phyloP scores from a whole-genome alignment of 352 stramenopile species.

The Discostella stelligera region DNA sequence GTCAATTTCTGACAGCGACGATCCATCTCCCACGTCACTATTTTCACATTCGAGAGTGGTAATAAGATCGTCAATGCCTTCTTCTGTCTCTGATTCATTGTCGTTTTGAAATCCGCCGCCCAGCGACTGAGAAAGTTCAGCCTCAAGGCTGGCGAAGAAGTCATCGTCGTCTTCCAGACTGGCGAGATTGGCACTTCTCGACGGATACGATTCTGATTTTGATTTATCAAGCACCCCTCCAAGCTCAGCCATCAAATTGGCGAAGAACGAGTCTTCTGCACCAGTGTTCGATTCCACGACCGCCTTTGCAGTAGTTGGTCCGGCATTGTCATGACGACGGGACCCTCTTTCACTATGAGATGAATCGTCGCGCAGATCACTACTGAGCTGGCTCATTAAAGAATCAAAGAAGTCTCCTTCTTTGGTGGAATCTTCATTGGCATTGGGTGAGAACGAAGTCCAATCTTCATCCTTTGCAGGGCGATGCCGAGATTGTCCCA shows the following conservation, averaged over 20 bases:
- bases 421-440: slow-evolving; percentile 8
- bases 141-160: slow-evolving; percentile 63
- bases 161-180: slow-evolving; percentile 52
- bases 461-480: slow-evolving; percentile 20
- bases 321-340: slow-evolving; percentile 44
- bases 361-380: slow-evolving; percentile 30
- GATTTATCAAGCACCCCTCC: slow-evolving; percentile 29
- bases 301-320: slow-evolving; percentile 23
- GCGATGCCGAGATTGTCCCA: slow-evolving; percentile 19
- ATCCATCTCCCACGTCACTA: slow-evolving; percentile 25
- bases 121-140: slow-evolving; percentile 45
- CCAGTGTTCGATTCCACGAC: slow-evolving; percentile 7
- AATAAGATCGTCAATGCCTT: slow-evolving; percentile 61
- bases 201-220: slow-evolving; percentile 11
- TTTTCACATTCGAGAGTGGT: slow-evolving; percentile 60
- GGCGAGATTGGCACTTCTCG: slow-evolving; percentile 8
- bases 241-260: slow-evolving; percentile 50
- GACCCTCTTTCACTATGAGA: slow-evolving; percentile 11
- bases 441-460: slow-evolving; percentile 5
- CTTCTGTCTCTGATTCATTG: slow-evolving; percentile 14
- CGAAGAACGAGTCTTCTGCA: slow-evolving; percentile 53
- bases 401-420: slow-evolving; percentile 51
- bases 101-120: slow-evolving; percentile 10
- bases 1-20: neutral
- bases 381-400: slow-evolving; percentile 48